Conservation (phyloP, 2,329 filamentous ascomycete genomes). For the Thelonectria blattea region DNA sequence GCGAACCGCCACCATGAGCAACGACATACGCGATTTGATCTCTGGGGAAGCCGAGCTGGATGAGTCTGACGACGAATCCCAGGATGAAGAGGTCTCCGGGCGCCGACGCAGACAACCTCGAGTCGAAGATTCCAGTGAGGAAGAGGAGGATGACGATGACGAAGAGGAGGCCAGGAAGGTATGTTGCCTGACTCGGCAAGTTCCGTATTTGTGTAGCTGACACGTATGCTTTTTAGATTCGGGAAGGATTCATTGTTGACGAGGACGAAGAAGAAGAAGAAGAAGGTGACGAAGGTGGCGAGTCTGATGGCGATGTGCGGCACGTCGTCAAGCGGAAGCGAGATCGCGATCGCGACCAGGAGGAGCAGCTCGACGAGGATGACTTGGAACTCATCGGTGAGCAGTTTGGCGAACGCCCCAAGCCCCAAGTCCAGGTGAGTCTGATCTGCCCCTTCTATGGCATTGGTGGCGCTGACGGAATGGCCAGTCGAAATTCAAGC, state of each 20-base stretch:
- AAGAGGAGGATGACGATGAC: conserved; percentile 91
- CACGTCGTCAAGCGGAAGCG: conserved; percentile 74
- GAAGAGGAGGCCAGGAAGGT: conserved; percentile 83
- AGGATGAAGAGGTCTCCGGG: conserved; percentile 77
- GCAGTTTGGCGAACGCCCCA: conserved; percentile 68
- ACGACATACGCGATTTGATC: conserved; percentile 75
- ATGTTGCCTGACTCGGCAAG: conserved; percentile 37
- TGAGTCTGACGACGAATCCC: conserved; percentile 83
- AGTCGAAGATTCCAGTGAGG: conserved; percentile 86
- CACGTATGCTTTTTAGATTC: conserved; percentile 63
- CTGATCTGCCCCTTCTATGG: background rate
- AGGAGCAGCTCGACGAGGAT: conserved; percentile 92
- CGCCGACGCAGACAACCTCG: conserved; percentile 48
- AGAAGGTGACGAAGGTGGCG: conserved; percentile 66
- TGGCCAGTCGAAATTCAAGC: conserved; percentile 85
- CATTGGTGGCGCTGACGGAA: conserved; percentile 7
- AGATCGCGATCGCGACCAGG: conserved; percentile 78
- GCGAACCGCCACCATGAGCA: conserved; percentile 60
- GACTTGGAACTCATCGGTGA: conserved; percentile 95
- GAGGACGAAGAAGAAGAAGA: conserved; percentile 86
- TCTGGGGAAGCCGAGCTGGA: conserved; percentile 86
- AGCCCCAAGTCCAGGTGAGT: conserved; percentile 72
- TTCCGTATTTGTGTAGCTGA: conserved; percentile 7
- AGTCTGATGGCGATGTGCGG: conserved; percentile 58
- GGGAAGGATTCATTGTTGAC: conserved; percentile 95